Base-by-base conservation (phyloP, 768 basidiomycete species). In the Agrocybe chaxingu region DNA sequence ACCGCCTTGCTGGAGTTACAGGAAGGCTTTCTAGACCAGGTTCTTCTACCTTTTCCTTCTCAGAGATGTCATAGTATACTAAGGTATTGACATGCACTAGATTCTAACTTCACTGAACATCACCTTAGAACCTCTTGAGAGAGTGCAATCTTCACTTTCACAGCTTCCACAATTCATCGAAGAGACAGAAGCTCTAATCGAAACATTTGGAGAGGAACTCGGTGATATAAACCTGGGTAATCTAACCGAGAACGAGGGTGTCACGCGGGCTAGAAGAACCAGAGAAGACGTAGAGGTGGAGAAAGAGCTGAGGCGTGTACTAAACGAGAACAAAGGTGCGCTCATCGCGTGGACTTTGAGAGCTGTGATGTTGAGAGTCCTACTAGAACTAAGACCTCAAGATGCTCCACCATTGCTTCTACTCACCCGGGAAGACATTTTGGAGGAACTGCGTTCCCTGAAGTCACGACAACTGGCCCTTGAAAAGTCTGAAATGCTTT, bases 201-300 rank as follows among this genome's bases (percentile, higher is more conserved):
- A 60, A 50, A 56, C 57, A 9, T 55, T 56, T 24, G 55, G 48
- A 12, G 62, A 65, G 42, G 63, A 65, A 41, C 45, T 65, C 30
- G 57, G 53, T 4, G 57, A 55, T n/a, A 57, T 62, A 5, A 6
- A 41, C 24, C 13, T 57, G 4, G 24, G 46, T 12, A 31, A 34
- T 12, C 13, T 37, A 13, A 40, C 39, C 13, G 16, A 35, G 4
- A 34, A n/a, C 16, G 10, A 35, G 4, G 8, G 19, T 10, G 38
- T 30, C 24, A 19, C 24, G 24, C 42, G 13, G 16, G 40, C 19
- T 13, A 30, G 35, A 43, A 38, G 43, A 11, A 29, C 19, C 13
- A 46, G 35, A 38, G 33, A 38, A 13, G 48, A 42, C 18, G 31
- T 42, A 24, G 55, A 56, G 33, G 46, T 48, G 19, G 51, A 58